phyloP scores from a whole-genome alignment of 1,139 yeast species.

The Groenewaldozyma sp. region DNA sequence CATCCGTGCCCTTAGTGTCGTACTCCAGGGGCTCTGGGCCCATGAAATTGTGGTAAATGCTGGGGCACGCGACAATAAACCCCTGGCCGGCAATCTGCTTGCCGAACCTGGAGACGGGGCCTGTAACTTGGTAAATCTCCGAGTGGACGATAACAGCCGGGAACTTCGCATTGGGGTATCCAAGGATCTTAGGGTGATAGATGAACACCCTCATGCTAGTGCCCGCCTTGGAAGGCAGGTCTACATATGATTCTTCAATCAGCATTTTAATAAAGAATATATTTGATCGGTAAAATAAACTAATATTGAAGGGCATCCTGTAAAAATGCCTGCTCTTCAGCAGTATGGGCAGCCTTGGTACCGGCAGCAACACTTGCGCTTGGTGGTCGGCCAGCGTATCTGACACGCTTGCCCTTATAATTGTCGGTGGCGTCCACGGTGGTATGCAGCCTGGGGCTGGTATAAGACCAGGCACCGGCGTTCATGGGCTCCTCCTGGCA shows the following conservation, averaged over 20 bases:
- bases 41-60: constrained; percentile 66
- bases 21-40: constrained; percentile 57
- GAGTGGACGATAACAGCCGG: constrained; percentile 75
- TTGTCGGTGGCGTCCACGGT: constrained; percentile 64
- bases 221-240: constrained; percentile 56
- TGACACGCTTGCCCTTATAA: constrained; percentile 47
- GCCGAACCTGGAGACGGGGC: constrained; percentile 71
- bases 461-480: constrained; percentile 84
- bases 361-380: constrained; percentile 99
- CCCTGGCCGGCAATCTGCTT: constrained; percentile 76
- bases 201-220: constrained; percentile 59
- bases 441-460: constrained; percentile 72
- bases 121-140: constrained; percentile 60
- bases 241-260: constrained; percentile 56
- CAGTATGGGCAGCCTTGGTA: constrained; percentile 74
- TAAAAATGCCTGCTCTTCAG: constrained; percentile 85
- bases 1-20: constrained; percentile 66
- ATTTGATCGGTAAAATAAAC: no score
- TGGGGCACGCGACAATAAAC: constrained; percentile 67
- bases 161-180: constrained; percentile 65
- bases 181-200: constrained; percentile 60
- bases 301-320: constrained; percentile 59
- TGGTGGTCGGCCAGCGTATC: constrained; percentile 98
- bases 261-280: no score
- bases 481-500: constrained; percentile 99